Evolutionary conservation across 768 basidiomycete genomes (phyloP).

Genomic region (Psilocybe subaeruginosa): DNA sequence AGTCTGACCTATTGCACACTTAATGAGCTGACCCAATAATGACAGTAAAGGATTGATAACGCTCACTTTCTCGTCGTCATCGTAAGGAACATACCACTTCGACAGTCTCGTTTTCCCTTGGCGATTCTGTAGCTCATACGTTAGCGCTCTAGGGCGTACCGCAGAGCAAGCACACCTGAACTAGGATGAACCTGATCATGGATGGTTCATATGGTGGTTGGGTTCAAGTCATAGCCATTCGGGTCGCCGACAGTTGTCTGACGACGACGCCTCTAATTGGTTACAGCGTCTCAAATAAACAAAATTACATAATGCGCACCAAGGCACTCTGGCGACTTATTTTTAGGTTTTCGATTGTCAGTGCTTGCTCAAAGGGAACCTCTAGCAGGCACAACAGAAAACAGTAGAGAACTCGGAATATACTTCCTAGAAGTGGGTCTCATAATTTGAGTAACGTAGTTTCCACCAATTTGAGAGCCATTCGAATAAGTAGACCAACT

Average conservation of each 20-base stretch:
- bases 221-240: neutral
- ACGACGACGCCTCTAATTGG: constrained; percentile 12
- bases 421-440: no score
- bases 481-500: no score
- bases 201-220: constrained; percentile 17
- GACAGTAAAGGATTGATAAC: neutral
- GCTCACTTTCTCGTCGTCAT: constrained; percentile 95
- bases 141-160: neutral
- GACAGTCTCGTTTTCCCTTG: constrained; percentile 97
- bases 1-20: constrained; percentile 70
- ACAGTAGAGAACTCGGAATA: no score
- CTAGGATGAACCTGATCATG: constrained; percentile 98
- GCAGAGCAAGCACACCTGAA: constrained; percentile 65
- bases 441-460: no score
- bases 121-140: constrained; percentile 68
- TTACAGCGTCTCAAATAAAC: neutral
- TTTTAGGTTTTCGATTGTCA: no score
- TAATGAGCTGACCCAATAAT: neutral
- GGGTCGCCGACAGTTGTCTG: neutral
- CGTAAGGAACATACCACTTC: constrained; percentile 99
- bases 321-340: no score
- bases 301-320: no score
- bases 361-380: no score
- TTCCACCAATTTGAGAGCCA: no score
- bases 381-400: no score